Conservation (phyloP, 2,329 filamentous ascomycete genomes). For the Didymella glomerata region DNA sequence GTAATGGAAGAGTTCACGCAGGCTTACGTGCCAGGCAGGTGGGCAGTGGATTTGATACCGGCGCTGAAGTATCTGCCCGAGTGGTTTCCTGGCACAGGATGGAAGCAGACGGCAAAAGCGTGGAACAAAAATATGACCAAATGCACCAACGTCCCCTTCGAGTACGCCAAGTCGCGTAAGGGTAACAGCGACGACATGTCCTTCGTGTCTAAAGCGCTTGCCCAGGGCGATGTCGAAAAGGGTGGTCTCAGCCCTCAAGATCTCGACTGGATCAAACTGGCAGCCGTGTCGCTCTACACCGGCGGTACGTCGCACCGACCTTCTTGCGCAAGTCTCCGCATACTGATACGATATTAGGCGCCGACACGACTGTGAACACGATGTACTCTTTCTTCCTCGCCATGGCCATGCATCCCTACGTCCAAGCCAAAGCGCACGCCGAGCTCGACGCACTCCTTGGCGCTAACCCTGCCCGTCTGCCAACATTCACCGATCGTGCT, state of each 20-base stretch:
- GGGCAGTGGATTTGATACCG: conserved; percentile 58
- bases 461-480: conserved; percentile 50
- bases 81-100: conserved; percentile 56
- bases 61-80: conserved; percentile 53
- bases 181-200: conserved; percentile 41
- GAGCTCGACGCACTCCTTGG: conserved; percentile 61
- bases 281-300: conserved; percentile 52
- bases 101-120: conserved; percentile 25
- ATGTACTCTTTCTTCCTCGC: conserved; percentile 59
- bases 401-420: conserved; percentile 59
- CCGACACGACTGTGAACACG: conserved; percentile 55
- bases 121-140: conserved; percentile 29
- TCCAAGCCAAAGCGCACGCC: conserved; percentile 58
- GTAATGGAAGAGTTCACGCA: conserved; percentile 54
- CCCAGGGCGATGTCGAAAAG: conserved; percentile 29
- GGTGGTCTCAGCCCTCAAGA: conserved; percentile 36
- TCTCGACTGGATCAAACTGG: conserved; percentile 50
- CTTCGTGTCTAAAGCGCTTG: conserved; percentile 48
- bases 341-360: conserved; percentile 25
- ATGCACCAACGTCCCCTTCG: conserved; percentile 51
- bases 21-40: conserved; percentile 55
- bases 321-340: background rate
- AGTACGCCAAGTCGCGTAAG: conserved; percentile 50
- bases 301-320: conserved; percentile 40
- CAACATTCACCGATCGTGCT: conserved; percentile 57